phyloP scores from a whole-genome alignment of 441 rosid species.

The Bruguiera hainesii region DNA sequence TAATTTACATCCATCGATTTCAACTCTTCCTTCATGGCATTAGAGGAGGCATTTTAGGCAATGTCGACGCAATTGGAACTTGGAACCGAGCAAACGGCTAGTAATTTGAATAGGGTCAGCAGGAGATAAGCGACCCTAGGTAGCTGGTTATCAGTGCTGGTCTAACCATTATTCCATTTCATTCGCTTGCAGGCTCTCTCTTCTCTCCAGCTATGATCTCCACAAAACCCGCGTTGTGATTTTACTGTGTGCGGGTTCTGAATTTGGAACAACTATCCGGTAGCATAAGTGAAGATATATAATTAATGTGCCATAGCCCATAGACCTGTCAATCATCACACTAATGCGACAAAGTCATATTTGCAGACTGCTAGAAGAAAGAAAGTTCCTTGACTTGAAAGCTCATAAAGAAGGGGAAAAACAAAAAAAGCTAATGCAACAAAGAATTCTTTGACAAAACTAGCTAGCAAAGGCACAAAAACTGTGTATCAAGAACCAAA shows the following conservation, averaged over 20 bases:
- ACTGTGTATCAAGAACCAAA: constrained; percentile 14
- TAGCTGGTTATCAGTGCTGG: too few species aligned
- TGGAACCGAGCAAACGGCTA: too few species aligned
- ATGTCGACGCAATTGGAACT: too few species aligned
- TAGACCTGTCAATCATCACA: too few species aligned
- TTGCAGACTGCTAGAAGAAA: not conserved
- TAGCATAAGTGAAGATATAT: not conserved
- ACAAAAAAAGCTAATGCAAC: constrained; percentile 4
- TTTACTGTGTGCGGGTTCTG: not conserved
- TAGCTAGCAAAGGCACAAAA: not conserved
- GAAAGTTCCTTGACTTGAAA: constrained; percentile 3
- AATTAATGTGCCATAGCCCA: too few species aligned
- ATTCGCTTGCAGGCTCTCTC: not conserved
- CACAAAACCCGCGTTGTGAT: not conserved
- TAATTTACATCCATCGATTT: too few species aligned
- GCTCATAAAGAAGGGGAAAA: not conserved
- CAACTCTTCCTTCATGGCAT: too few species aligned
- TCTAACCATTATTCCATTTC: not conserved
- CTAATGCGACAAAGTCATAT: not conserved
- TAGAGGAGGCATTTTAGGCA: too few species aligned
- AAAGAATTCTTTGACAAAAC: constrained; percentile 23
- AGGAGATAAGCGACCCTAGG: too few species aligned
- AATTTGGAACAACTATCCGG: not conserved
- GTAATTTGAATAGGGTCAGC: too few species aligned
- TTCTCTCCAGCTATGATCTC: not conserved